Percentiles rank a stretch among this genome's conserved stretches.
These are phyloP conservation scores for Penicillium corylophilum DNA, from an alignment of 2,329 filamentous ascomycete genomes.

Conservation along the genomic window DNA sequence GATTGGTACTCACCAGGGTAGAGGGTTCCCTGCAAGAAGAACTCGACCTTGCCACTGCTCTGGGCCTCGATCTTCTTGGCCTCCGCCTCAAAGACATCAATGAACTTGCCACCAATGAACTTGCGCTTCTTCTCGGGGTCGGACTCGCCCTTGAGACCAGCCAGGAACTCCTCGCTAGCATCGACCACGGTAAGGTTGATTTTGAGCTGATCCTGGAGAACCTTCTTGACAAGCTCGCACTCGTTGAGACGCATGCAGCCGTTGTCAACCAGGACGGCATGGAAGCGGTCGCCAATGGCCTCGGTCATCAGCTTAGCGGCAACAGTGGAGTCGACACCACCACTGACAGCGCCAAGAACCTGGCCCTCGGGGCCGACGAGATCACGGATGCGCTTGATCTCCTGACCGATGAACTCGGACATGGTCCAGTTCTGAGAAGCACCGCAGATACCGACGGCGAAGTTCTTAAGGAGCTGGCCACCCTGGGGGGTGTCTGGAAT, in stretches of 20 bases:
- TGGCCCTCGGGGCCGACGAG: constrained; percentile 80
- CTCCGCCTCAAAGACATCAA: constrained; percentile 79
- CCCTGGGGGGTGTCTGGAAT: constrained; percentile 57
- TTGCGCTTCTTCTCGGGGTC: constrained; percentile 89
- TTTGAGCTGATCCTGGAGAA: constrained; percentile 72
- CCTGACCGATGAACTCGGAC: constrained; percentile 76
- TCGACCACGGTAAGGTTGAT: constrained; percentile 91
- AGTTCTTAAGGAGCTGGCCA: constrained; percentile 71
- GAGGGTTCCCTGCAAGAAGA: constrained; percentile 82
- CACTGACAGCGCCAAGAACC: constrained; percentile 76
- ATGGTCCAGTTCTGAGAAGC: constrained; percentile 80
- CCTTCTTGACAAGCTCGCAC: constrained; percentile 76
- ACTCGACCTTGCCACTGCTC: constrained; percentile 66
- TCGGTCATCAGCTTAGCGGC: constrained; percentile 70
- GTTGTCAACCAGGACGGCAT: constrained; percentile 82
- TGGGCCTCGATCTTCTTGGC: constrained; percentile 37
- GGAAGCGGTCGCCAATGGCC: constrained; percentile 81
- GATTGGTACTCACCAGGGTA: constrained; percentile 63
- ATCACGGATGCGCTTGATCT: constrained; percentile 75
- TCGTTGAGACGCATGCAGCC: constrained; percentile 85
- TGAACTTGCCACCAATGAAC: constrained; percentile 81
- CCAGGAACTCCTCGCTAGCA: constrained; percentile 73
- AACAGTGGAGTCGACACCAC: constrained; percentile 88
- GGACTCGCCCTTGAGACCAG: constrained; percentile 68
- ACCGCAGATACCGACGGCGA: constrained; percentile 77